Evolutionary conservation across 345 rosid species (phyloP), one percentile per base, ranked within the genome.

Genomic region (Acer negundo): DNA sequence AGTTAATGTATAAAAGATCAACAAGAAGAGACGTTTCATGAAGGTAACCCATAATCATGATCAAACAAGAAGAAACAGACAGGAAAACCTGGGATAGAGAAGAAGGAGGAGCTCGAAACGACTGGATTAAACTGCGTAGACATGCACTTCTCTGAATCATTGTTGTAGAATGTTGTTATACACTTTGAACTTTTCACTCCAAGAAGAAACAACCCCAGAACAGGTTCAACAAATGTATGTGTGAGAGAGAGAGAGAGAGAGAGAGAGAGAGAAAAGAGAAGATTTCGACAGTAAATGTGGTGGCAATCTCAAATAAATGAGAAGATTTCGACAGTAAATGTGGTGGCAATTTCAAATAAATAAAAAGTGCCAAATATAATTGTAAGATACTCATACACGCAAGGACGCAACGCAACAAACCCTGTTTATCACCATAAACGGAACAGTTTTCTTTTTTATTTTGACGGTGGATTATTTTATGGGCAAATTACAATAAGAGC

Each of bases 111-210:
- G 71, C 10, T 19, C 72, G 64, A 20, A 74, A 49, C 58, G 78
- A 70, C 31, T 65, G 83, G 44, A 79, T 26, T 75, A 82, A 62
- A 56, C 40, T n/a, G 22, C 73, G 69, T n/a, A 82, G 13, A 70
- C 64, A 23, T 53, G 82, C 64, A 72, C 55, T 70, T 63, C 65
- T 67, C 15, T 67, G 81, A 70, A 75, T 77, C 84, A 84, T 87
- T 65, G 46, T 51, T 44, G 47, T 19, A 20, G 10, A 46, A 24
- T 10, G 26, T 23, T 15, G 9, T 7, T 24, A 23, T 1, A 1
- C 15, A 53, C n/a, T 53, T 53, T 53, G 58, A 53, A 53, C 58
- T 15, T 9, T 72, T 20, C 75, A 72, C 55, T 15, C 42, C 11
- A 46, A 44, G 16, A 42, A 42, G 10, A 69, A 22, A 15, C 35